Evolutionary conservation across 768 basidiomycete genomes (phyloP).

Genomic region (Hypholoma fasciculare): DNA sequence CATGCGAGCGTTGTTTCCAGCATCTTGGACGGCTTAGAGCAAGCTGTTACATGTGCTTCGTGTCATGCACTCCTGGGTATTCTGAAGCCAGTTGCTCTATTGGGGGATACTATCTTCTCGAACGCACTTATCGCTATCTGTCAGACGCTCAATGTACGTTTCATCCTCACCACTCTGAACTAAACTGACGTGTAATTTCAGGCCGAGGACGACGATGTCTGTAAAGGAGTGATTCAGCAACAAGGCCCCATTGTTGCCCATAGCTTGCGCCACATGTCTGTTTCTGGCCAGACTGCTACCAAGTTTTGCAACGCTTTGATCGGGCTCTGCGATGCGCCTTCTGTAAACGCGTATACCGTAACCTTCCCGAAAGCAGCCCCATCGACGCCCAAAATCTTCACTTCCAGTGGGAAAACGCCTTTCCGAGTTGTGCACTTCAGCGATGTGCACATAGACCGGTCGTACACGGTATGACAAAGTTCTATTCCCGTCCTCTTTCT

Average conservation of each 20-base stretch:
- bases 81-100: conserved; percentile 42
- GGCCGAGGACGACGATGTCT: conserved; percentile 60
- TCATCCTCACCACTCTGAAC: too few relatives aligned
- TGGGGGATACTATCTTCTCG: conserved; percentile 50
- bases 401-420: conserved; percentile 38
- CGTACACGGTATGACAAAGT: conserved; percentile 43
- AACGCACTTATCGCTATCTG: conserved; percentile 44
- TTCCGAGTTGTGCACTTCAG: conserved; percentile 63
- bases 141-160: conserved; percentile 36
- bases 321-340: conserved; percentile 52
- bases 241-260: conserved; percentile 62
- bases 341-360: conserved; percentile 43
- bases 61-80: conserved; percentile 53
- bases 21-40: conserved; percentile 42
- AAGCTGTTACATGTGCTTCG: conserved; percentile 47
- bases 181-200: conserved; percentile 12
- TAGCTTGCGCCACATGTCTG: conserved; percentile 48
- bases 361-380: conserved; percentile 46
- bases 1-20: conserved; percentile 34
- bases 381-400: conserved; percentile 29
- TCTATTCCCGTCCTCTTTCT: not conserved
- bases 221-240: conserved; percentile 46
- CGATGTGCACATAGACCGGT: conserved; percentile 62
- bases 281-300: conserved; percentile 46
- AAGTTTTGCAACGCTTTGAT: conserved; percentile 56